Base-by-base conservation (phyloP, 1,139 yeast species). In the Protomyces lactucae-debilis region DNA sequence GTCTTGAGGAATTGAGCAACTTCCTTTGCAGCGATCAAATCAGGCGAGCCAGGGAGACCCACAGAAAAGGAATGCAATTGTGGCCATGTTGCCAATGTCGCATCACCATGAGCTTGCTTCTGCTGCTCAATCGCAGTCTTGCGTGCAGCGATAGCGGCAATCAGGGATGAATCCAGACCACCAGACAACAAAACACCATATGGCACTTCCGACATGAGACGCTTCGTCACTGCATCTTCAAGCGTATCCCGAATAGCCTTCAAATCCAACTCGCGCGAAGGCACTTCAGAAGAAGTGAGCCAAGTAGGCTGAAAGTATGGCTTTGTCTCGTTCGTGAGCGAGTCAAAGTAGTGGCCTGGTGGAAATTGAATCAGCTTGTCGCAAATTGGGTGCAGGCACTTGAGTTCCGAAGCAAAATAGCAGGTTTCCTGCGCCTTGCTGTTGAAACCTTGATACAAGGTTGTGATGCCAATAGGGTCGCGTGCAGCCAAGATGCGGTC, bases 171-270 rank as follows among this genome's bases (percentile, higher is more conserved):
- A 77, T 93, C 99, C 73, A 93, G 83, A 69, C 99, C 99, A 75
- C 99, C 99, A 46, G 97, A 90, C 71, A 93, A 82, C 72, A 93
- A 81, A 55, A 93, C 99, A 79, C 99, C 99, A 77, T 90, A 89
- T 61, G 99, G 98, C 68, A 93, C 99, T 80, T 93, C 99, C 65
- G 98, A 95, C 99, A 93, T 93, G 74, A 93, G 84, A 82, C 99
- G 87, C 87, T 93, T 95, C 82, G 98, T 88, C 65, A 93, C 99
- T 61, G 99, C 93, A 79, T 87, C 81, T 78, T 93, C 99, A 74
- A 93, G 83, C 60, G 88, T 76, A 73, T 86, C 88, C 77, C 97
- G 87, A 68, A 93, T 83, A 67, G 79, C 73, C 72, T 77, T 83
- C 75, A 80, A 84, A 76, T 92, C 96, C 57, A 87, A 89, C 63